Base-by-base conservation (phyloP, 108 stramenopile genomes). In the Cylindrotheca fusiformis region DNA sequence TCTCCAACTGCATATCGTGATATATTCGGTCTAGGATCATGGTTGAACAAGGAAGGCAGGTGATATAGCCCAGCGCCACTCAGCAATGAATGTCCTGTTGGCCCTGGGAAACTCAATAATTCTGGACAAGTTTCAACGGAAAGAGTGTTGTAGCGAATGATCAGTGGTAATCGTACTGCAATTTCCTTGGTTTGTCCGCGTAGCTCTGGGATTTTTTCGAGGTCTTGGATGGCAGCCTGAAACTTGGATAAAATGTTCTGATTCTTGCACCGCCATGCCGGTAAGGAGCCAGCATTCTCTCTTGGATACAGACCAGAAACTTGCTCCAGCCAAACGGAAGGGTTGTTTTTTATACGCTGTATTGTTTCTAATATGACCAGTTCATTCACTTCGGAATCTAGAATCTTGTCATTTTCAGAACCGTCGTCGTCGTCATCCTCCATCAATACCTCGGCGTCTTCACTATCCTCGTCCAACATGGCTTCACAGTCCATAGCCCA, bases 131-230 rank as follows among this genome's bases (percentile, higher is more conserved):
- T 87, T 61, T 85, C 84, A 30, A 83, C 57, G 24, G 74, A 76
- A 4, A 91, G 55, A 0, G 77, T 74, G 55, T 91, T 91, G 76
- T 91, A 91, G 1, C 86, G 82, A 44, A 91, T 71, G 46, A 87
- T 84, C 25, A 86, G 65, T 14, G 90, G 90, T 1, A 91, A 58
- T 31, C 86, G 68, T 21, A 75, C 25, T 14, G 68, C 63, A 33
- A 87, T 87, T 60, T 78, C 79, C 27, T 78, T 82, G 14, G 73
- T 62, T 20, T 60, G 68, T 56, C 62, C 70, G 17, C 28, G 20
- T 20, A 70, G 51, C 32, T 6, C 32, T 4, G 65, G 61, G 6
- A 63, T 48, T 4, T 14, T 52, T 46, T 74, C 72, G 24, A 76
- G 48, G 47, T 81, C 33, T 36, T 74, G 21, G 26, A 76, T 24